A percentile compares a stretch with the other conserved stretches of the same genome.
Conservation (phyloP, 2,329 filamentous ascomycete genomes). For the Didymella glomerata region DNA sequence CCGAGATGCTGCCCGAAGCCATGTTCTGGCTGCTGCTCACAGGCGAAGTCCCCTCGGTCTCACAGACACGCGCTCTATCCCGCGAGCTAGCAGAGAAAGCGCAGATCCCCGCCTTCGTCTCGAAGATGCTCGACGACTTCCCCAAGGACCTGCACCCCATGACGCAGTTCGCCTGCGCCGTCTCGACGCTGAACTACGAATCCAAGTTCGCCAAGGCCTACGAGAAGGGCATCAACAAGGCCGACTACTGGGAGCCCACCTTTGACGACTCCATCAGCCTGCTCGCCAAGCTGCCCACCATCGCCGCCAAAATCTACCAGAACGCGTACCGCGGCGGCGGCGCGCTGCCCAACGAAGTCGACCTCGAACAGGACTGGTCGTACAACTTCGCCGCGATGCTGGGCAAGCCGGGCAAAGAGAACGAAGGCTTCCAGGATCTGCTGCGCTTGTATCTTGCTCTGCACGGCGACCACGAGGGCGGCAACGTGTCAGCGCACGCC, state of each 20-base stretch:
- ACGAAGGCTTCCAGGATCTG: conserved; percentile 95
- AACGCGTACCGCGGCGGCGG: conserved; percentile 81
- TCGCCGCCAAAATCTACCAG: conserved; percentile 97
- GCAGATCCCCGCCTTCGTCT: conserved; percentile 80
- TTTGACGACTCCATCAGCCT: conserved; percentile 95
- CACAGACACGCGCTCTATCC: conserved; percentile 83
- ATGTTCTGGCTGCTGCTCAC: conserved; percentile 99
- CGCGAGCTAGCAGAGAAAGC: conserved; percentile 88
- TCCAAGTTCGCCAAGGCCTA: conserved; percentile 94
- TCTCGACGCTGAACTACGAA: conserved; percentile 94
- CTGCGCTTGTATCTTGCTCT: conserved; percentile 93
- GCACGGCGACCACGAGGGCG: conserved; percentile 97
- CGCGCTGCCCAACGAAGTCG: conserved; percentile 77
- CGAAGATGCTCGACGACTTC: conserved; percentile 88
- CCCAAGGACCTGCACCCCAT: conserved; percentile 93
- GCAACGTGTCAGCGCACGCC: conserved; percentile 94
- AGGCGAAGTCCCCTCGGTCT: conserved; percentile 83
- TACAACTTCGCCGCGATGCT: conserved; percentile 99
- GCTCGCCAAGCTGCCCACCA: conserved; percentile 93
- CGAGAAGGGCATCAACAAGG: conserved; percentile 88
- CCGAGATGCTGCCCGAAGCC: conserved; percentile 96
- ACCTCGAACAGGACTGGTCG: conserved; percentile 91
- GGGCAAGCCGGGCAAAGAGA: conserved; percentile 84
- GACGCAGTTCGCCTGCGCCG: conserved; percentile 96
- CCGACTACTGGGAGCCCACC: conserved; percentile 98